A percentile compares a stretch with the other conserved stretches of the same genome.
Conservation (phyloP, 2,329 filamentous ascomycete genomes). For the Alternaria sp. region DNA sequence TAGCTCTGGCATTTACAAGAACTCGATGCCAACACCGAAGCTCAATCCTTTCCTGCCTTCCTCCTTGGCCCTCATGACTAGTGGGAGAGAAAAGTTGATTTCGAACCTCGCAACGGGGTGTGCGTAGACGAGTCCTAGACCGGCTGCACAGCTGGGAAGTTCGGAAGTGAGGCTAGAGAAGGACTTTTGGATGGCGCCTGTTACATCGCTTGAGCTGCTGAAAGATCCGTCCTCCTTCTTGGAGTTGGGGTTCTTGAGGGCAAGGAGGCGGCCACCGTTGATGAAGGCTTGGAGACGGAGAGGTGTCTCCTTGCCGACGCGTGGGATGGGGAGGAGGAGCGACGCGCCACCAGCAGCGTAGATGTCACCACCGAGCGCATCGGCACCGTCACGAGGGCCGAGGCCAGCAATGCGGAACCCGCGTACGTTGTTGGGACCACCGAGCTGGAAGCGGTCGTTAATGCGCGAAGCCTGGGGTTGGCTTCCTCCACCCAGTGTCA, state of each 20-base stretch:
- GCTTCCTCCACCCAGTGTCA: constrained; percentile 68
- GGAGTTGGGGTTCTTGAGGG: constrained; percentile 67
- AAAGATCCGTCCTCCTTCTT: constrained; percentile 55
- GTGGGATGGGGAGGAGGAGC: constrained; percentile 84
- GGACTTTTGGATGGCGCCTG: constrained; percentile 67
- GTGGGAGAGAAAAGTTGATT: constrained; percentile 90
- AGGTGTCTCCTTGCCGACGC: constrained; percentile 81
- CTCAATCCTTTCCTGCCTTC: constrained; percentile 90
- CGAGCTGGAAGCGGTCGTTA: constrained; percentile 94
- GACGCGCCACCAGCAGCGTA: constrained; percentile 91
- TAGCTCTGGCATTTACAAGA: constrained; percentile 69
- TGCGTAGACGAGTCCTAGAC: constrained; percentile 91
- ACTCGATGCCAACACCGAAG: constrained; percentile 96
- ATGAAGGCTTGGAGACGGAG: constrained; percentile 89
- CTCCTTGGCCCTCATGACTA: constrained; percentile 84
- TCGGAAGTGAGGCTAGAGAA: constrained; percentile 76
- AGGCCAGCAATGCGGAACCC: constrained; percentile 91
- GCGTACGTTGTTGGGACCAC: constrained; percentile 92
- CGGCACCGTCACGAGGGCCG: constrained; percentile 84
- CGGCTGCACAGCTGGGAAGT: constrained; percentile 84
- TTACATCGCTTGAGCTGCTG: constrained; percentile 59
- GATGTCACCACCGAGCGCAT: constrained; percentile 89
- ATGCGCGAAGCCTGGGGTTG: constrained; percentile 75
- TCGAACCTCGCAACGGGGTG: constrained; percentile 94
- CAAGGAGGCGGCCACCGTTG: constrained; percentile 86